phyloP scores from a whole-genome alignment of 495 filamentous ascomycete species.

The Aspergillus affinis region DNA sequence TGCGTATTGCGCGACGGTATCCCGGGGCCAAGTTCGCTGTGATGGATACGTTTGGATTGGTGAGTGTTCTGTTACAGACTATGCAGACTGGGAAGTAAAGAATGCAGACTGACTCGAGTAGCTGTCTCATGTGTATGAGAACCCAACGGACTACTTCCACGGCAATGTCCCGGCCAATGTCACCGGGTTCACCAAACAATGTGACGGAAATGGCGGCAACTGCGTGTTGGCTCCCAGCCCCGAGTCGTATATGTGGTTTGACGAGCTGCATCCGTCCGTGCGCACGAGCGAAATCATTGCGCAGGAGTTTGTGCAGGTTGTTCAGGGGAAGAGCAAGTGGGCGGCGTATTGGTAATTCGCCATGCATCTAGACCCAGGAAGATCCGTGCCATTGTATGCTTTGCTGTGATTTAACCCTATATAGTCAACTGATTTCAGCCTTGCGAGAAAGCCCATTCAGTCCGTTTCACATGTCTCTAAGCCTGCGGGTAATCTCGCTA shows the following conservation, averaged over 20 bases:
- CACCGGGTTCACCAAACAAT: slow-evolving; percentile 55
- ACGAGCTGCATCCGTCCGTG: slow-evolving; percentile 68
- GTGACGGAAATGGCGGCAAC: slow-evolving; percentile 38
- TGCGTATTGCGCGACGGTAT: slow-evolving; percentile 51
- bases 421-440: background rate
- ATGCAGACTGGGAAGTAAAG: background rate
- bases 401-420: background rate
- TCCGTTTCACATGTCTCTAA: background rate
- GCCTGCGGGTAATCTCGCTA: too few relatives aligned
- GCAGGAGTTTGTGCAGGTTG: slow-evolving; percentile 57
- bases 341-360: slow-evolving; percentile 49
- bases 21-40: slow-evolving; percentile 60
- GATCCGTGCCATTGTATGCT: background rate
- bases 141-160: slow-evolving; percentile 58
- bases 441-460: background rate
- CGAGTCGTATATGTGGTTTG: slow-evolving; percentile 54
- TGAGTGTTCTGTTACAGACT: slow-evolving; percentile 19
- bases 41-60: slow-evolving; percentile 62
- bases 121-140: slow-evolving; percentile 61
- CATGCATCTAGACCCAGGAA: background rate
- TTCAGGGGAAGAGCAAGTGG: slow-evolving; percentile 56
- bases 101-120: slow-evolving; percentile 14
- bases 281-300: slow-evolving; percentile 55
- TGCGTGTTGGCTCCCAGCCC: slow-evolving; percentile 28
- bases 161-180: slow-evolving; percentile 59